Conservation (phyloP, 2,329 filamentous ascomycete species). For the Cladosporium sp. region DNA sequence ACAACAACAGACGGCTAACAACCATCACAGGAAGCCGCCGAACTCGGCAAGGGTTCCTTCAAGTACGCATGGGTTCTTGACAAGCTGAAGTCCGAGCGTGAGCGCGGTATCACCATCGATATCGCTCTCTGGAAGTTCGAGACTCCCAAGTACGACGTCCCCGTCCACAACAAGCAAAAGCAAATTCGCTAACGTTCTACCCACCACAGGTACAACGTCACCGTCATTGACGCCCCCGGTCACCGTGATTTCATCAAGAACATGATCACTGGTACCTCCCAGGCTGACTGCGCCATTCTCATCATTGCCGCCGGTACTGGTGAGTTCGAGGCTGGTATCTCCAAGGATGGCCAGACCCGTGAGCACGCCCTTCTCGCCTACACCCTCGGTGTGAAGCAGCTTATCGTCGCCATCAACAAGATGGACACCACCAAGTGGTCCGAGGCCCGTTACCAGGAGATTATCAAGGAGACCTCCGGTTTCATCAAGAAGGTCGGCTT, state of each 20-base stretch:
- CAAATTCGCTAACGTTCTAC: not conserved
- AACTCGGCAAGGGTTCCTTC: constrained; percentile 99
- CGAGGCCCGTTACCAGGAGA: constrained; percentile 93
- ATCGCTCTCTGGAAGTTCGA: constrained; percentile 99
- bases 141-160: constrained; percentile 80
- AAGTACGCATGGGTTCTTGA: constrained; percentile 99
- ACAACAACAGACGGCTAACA: constrained; percentile 29
- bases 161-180: not conserved
- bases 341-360: constrained; percentile 99
- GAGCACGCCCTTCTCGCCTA: constrained; percentile 99
- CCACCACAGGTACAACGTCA: constrained; percentile 9
- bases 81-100: constrained; percentile 99
- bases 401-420: constrained; percentile 99
- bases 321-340: constrained; percentile 99
- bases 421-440: constrained; percentile 99
- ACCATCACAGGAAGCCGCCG: constrained; percentile 77
- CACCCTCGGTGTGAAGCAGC: constrained; percentile 99
- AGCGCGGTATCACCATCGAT: constrained; percentile 99
- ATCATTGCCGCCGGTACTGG: constrained; percentile 99
- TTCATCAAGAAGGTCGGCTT: constrained; percentile 99
- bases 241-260: constrained; percentile 99
- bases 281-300: constrained; percentile 99
- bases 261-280: constrained; percentile 99
- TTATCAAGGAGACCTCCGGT: constrained; percentile 99
- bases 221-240: constrained; percentile 76